phyloP scores from a whole-genome alignment of 805 yeast species.

The Pichia rugopelliculosa region DNA sequence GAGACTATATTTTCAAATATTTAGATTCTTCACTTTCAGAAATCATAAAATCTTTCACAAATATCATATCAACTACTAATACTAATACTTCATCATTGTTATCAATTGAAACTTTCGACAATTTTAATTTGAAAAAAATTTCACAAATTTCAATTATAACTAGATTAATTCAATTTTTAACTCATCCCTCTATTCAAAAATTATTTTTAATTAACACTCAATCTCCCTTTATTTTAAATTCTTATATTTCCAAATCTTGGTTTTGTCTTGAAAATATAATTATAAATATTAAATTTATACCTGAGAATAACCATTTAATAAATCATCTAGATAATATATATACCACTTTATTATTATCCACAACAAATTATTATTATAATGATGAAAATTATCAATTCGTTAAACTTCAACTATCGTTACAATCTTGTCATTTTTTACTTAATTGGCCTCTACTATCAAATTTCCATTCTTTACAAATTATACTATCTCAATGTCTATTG shows the following conservation, averaged over 20 bases:
- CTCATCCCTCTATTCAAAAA: slow-evolving; percentile 18
- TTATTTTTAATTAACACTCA: slow-evolving; percentile 18
- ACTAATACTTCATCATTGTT: background rate
- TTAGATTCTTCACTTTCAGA: slow-evolving; percentile 18
- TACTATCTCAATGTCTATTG: slow-evolving; percentile 23
- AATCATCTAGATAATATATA: slow-evolving; percentile 23
- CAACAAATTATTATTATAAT: slow-evolving; percentile 15
- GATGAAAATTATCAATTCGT: slow-evolving; percentile 14
- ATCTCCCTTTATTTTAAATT: slow-evolving; percentile 18
- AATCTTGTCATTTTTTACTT: slow-evolving; percentile 21
- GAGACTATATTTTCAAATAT: slow-evolving; percentile 17
- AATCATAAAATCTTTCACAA: slow-evolving; percentile 23
- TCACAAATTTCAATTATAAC: slow-evolving; percentile 23
- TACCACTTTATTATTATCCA: slow-evolving; percentile 20
- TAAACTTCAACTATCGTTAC: slow-evolving; percentile 14
- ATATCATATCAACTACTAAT: slow-evolving; percentile 5
- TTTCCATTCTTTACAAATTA: slow-evolving; percentile 21
- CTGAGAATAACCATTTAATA: slow-evolving; percentile 8
- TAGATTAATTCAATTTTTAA: slow-evolving; percentile 20
- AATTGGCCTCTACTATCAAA: slow-evolving; percentile 24
- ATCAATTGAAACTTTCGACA: background rate
- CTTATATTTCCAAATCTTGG: slow-evolving; percentile 24
- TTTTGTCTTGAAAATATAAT: slow-evolving; percentile 27
- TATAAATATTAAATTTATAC: slow-evolving; percentile 18
- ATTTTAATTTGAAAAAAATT: slow-evolving; percentile 10